Conservation (phyloP, 1,284 basidiomycete genomes). For the Cutaneotrichosporon sp. region DNA sequence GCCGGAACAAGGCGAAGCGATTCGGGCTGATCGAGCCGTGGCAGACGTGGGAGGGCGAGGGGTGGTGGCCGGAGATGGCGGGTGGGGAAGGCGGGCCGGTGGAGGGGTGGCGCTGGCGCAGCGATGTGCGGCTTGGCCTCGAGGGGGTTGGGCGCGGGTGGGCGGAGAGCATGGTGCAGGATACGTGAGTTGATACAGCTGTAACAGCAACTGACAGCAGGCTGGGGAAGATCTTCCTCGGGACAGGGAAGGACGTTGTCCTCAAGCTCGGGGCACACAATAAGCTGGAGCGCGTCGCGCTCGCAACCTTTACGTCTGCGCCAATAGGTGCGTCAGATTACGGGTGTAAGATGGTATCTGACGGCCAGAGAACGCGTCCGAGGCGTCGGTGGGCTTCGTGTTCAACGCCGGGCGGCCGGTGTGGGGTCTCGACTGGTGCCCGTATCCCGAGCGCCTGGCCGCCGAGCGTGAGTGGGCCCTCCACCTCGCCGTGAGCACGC, state of each 20-base stretch:
- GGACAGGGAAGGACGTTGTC: not conserved
- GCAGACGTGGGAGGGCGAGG: slow-evolving; percentile 50
- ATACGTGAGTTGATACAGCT: not conserved
- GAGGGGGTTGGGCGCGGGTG: slow-evolving; percentile 33
- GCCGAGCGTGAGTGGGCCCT: slow-evolving; percentile 64
- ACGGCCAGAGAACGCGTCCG: slow-evolving; percentile 1
- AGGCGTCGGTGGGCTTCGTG: slow-evolving; percentile 28
- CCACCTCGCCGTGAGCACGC: slow-evolving; percentile 79
- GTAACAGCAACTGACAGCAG: slow-evolving; percentile 20
- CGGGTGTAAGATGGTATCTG: not conserved
- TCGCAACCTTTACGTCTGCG: slow-evolving; percentile 26
- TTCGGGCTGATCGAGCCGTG: slow-evolving; percentile 29
- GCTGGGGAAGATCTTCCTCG: slow-evolving; percentile 34
- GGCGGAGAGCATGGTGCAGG: not conserved
- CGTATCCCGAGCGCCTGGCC: slow-evolving; percentile 60
- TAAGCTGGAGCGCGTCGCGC: slow-evolving; percentile 19
- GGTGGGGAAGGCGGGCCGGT: not conserved
- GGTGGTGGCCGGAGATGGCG: slow-evolving; percentile 48
- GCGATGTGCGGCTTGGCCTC: slow-evolving; percentile 40
- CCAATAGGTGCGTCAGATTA: slow-evolving; percentile 6
- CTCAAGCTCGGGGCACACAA: slow-evolving; percentile 32
- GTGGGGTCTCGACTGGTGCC: slow-evolving; percentile 89
- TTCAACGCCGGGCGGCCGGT: slow-evolving; percentile 80
- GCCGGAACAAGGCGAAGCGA: slow-evolving; percentile 12
- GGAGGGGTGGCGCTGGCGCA: slow-evolving; percentile 34